These are phyloP conservation scores for Xylariomycetidae sp. DNA, from an alignment of 2,329 filamentous ascomycete genomes.

Conservation along the genomic window DNA sequence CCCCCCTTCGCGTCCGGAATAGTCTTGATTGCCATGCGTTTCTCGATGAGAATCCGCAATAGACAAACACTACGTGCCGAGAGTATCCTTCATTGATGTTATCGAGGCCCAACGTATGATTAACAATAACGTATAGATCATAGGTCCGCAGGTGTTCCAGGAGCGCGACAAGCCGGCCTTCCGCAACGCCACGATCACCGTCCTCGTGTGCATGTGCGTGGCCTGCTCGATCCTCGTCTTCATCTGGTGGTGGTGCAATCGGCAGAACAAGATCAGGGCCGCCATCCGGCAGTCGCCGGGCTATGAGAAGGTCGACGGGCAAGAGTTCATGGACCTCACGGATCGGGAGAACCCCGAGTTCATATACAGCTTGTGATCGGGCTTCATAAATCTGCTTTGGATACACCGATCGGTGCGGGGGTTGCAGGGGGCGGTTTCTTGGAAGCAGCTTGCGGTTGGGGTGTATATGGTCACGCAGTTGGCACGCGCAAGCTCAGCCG, in stretches of 20 bases:
- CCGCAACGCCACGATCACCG: slow-evolving; percentile 58
- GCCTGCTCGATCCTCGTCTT: slow-evolving; percentile 52
- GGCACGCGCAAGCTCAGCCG: no score
- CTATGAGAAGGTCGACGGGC: slow-evolving; percentile 60
- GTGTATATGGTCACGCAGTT: no score
- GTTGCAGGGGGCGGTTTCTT: no score
- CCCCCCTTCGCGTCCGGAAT: not conserved
- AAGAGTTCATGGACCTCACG: slow-evolving; percentile 64
- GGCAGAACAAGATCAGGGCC: slow-evolving; percentile 57
- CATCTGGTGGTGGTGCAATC: slow-evolving; percentile 57
- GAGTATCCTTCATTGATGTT: not conserved
- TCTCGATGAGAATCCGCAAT: no score
- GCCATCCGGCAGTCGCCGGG: slow-evolving; percentile 43
- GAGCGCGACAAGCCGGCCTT: slow-evolving; percentile 55
- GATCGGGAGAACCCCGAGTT: slow-evolving; percentile 64
- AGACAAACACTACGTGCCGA: no score
- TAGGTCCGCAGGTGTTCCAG: slow-evolving; percentile 52
- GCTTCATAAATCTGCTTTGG: no score
- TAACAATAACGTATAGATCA: slow-evolving; percentile 11
- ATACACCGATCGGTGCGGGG: no score
- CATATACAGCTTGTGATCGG: slow-evolving; percentile 51
- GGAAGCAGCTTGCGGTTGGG: no score
- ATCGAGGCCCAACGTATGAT: not conserved
- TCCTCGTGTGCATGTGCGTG: slow-evolving; percentile 54
- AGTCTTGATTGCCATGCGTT: no score